phyloP scores from a whole-genome alignment of 78 protist species.

The Diacronema lutheri region DNA sequence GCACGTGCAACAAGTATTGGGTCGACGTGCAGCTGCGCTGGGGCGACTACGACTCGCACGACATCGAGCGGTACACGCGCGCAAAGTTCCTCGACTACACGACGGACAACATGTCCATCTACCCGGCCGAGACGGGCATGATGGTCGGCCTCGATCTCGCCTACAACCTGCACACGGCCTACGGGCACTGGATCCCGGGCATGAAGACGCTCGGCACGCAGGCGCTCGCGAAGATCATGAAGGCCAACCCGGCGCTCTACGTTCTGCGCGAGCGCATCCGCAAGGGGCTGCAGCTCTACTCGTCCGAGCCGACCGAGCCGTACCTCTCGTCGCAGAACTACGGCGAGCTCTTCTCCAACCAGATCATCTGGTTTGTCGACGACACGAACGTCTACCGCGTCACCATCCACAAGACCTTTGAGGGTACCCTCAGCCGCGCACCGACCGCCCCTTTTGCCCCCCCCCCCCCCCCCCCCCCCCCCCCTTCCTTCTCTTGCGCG shows the following conservation, averaged over 20 bases:
- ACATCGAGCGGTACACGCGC: conserved; percentile 90
- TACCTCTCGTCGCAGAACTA: conserved; percentile 86
- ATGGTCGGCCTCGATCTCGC: conserved; percentile 98
- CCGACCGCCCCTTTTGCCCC: no score
- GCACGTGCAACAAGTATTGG: conserved; percentile 94
- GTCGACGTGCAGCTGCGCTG: conserved; percentile 99
- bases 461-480: no score
- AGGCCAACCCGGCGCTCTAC: conserved; percentile 95
- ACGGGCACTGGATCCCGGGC: conserved; percentile 99
- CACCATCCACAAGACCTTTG: conserved; percentile 96
- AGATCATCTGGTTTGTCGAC: conserved; percentile 98
- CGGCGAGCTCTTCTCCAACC: conserved; percentile 96
- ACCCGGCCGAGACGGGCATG: conserved; percentile 98
- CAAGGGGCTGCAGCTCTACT: conserved; percentile 97
- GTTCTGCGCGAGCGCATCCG: conserved; percentile 98
- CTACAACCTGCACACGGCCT: conserved; percentile 89
- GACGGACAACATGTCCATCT: conserved; percentile 92
- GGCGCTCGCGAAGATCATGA: conserved; percentile 95
- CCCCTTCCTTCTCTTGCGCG: no score
- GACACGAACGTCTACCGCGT: conserved; percentile 99
- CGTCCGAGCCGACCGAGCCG: conserved; percentile 81
- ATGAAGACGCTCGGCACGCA: conserved; percentile 82
- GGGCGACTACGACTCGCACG: conserved; percentile 96
- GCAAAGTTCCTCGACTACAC: conserved; percentile 98
- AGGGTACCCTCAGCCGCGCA: conserved; percentile 60